A percentile compares a stretch with the other conserved stretches of the same genome.
phyloP scores from a whole-genome alignment of 176 grass and related monocot species.

The Phragmites australis region DNA sequence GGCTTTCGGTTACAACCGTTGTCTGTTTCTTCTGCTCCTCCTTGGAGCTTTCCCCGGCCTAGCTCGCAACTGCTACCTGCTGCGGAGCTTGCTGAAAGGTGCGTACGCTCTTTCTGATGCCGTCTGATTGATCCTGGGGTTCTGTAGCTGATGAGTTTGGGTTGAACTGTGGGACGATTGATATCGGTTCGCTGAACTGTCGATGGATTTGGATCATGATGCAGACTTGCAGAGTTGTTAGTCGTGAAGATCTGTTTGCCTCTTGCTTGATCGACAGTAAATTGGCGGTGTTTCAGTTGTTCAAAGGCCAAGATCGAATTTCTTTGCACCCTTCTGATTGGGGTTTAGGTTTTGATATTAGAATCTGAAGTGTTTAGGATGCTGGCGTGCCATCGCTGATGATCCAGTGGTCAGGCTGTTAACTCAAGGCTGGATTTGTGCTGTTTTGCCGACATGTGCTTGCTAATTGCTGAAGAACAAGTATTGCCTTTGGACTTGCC shows the following conservation, averaged over 20 bases:
- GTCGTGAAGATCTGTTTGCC: conserved; percentile 28
- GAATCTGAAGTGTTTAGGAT: background rate
- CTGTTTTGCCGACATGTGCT: background rate
- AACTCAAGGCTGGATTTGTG: background rate
- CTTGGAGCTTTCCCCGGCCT: conserved; percentile 38
- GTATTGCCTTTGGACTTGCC: background rate
- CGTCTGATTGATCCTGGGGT: background rate
- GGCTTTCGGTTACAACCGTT: background rate
- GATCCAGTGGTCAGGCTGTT: background rate
- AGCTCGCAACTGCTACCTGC: background rate
- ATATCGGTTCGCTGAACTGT: conserved; percentile 3
- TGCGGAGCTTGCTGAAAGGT: conserved; percentile 35
- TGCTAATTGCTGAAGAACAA: background rate
- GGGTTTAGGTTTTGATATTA: background rate
- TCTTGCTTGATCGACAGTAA: conserved; percentile 14
- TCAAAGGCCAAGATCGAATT: background rate
- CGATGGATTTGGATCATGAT: conserved; percentile 5
- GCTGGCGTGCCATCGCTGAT: background rate
- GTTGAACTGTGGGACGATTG: too few species aligned
- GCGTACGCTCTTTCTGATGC: background rate
- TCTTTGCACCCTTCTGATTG: background rate
- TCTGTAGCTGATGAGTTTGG: background rate
- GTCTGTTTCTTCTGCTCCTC: conserved; percentile 20
- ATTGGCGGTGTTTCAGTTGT: background rate
- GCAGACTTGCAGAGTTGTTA: background rate